Conservation (phyloP, 176 grass and related monocot species). For the Pontederia paniculata region DNA sequence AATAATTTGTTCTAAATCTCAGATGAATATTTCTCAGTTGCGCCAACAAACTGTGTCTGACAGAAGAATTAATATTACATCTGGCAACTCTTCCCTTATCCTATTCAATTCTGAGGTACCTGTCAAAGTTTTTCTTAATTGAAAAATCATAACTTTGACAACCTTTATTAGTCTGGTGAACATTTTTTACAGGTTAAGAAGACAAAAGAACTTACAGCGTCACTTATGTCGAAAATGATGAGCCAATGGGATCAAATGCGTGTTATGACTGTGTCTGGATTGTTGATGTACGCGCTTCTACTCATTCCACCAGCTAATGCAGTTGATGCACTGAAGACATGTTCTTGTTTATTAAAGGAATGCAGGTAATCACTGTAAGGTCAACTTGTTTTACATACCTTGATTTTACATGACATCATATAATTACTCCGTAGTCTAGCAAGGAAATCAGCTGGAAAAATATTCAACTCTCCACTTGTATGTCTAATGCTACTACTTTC, state of each 20-base stretch:
- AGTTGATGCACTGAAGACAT: constrained; percentile 82
- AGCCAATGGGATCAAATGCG: constrained; percentile 45
- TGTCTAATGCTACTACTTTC: too few relatives aligned
- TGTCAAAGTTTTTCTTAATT: not conserved
- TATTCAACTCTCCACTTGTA: not conserved
- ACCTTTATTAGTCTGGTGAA: not conserved
- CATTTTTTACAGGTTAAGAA: constrained; percentile 26
- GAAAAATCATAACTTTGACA: not conserved
- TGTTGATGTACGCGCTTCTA: constrained; percentile 46
- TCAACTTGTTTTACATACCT: not conserved
- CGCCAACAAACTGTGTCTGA: not conserved
- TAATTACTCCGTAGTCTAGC: not conserved
- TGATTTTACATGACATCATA: too few relatives aligned
- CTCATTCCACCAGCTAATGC: constrained; percentile 65
- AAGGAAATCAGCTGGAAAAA: not conserved
- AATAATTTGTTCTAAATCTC: not conserved
- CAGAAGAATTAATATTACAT: not conserved
- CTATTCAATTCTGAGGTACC: not conserved
- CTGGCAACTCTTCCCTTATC: not conserved
- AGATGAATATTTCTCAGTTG: not conserved
- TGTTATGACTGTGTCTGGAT: constrained; percentile 40
- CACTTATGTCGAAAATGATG: constrained; percentile 14
- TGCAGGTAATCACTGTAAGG: constrained; percentile 43
- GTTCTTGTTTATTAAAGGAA: constrained; percentile 89
- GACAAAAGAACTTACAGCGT: constrained; percentile 12